These are phyloP conservation scores for Crithidia thermophila DNA, from an alignment of 208 protist species.

Conservation along the genomic window DNA sequence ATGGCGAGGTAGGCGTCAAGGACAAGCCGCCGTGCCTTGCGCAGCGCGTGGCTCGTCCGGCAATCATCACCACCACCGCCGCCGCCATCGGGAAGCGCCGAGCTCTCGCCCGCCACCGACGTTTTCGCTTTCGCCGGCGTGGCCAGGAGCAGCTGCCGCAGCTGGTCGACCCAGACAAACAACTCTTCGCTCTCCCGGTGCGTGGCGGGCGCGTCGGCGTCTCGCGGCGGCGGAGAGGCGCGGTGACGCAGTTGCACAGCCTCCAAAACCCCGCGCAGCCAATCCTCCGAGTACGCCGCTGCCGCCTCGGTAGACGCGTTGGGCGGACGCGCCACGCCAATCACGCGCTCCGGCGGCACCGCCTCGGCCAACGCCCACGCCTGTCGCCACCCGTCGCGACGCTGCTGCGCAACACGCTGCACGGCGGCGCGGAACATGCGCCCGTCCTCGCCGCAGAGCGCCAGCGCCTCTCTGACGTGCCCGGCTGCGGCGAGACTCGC, in stretches of 20 bases:
- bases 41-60: not conserved
- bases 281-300: constrained; percentile 6
- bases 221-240: not conserved
- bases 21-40: constrained; percentile 21
- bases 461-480: constrained; percentile 31
- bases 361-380: constrained; percentile 37
- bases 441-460: constrained; percentile 31
- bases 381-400: constrained; percentile 31
- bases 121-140: not conserved
- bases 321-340: not conserved
- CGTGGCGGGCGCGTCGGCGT: not conserved
- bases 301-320: not conserved
- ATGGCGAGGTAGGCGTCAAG: constrained; percentile 35
- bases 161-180: constrained; percentile 26
- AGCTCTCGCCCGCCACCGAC: not conserved
- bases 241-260: constrained; percentile 18
- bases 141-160: constrained; percentile 7
- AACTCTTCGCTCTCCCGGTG: constrained; percentile 3
- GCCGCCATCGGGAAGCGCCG: no score
- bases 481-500: constrained; percentile 42
- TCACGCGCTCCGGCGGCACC: constrained; percentile 23
- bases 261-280: constrained; percentile 33
- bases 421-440: constrained; percentile 26
- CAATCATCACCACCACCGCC: no score
- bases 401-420: constrained; percentile 19